Base-by-base conservation (phyloP, 306 rosid genomes). In the Quercus engelmannii region DNA sequence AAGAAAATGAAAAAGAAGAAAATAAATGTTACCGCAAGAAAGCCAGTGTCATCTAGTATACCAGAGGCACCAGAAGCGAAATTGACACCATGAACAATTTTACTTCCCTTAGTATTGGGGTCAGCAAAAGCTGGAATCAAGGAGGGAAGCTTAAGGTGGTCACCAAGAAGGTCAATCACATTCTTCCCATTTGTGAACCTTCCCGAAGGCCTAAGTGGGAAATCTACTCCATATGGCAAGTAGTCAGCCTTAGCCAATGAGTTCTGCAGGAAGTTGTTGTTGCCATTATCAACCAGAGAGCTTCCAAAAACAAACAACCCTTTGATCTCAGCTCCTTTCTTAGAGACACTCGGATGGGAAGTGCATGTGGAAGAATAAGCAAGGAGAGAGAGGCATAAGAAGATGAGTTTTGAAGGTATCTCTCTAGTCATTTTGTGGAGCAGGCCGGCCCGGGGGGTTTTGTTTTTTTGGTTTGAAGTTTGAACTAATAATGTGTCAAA, bases 271-370 rank as follows among this genome's bases (percentile, higher is more conserved):
- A 77, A 85, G 77, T 87, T 87, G 56, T 87, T 87, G 83, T 87
- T 87, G 19, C 91, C 91, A 80, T 82, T 87, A 76, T 87, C 91
- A 28, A 87, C 87, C 73, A 85, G 62, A 69, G 91, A 87, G 77
- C 88, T 85, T 76, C 91, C 91, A 59, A 87, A 87, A 71, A 87
- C 86, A 72, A 87, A 85, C 88, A 87, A 77, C 1, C 91, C 91
- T 52, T 80, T 77, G 26, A 69, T 79, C 69, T 62, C 43, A 23
- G 49, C 58, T 19, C 28, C 55, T 49, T 52, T 67, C 33, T 31
- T 52, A 6, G 31, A 7, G 26, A 14, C 65, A 14, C 18, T 17
- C 5, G 74, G 35, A 17, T 54, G 74, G 43, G 26, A 77, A 23
- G 21, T 54, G 41, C 74, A 31, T 38, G 1, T 54, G 80, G 54